Evolutionary conservation across 371 early-diverging fungal genomes (phyloP).

Genomic region (Mucor lusitanicus): DNA sequence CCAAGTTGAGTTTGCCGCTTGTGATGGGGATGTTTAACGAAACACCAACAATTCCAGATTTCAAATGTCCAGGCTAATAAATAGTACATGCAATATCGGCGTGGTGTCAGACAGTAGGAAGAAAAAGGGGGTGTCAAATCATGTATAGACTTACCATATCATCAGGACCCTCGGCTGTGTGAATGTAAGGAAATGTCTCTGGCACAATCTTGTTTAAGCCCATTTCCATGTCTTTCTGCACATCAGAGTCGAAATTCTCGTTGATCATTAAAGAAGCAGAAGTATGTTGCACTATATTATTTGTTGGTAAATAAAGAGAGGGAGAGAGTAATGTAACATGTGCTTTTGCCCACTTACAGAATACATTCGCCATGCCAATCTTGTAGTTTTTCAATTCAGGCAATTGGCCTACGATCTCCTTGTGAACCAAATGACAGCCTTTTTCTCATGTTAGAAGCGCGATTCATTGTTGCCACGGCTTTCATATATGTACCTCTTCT

Average conservation of each 20-base stretch:
- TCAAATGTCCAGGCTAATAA: constrained; percentile 91
- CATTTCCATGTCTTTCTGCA: constrained; percentile 84
- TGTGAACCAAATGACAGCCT: constrained; percentile 85
- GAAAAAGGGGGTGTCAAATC: constrained; percentile 15
- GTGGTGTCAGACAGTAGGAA: neutral
- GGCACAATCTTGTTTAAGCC: constrained; percentile 56
- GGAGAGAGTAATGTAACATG: neutral
- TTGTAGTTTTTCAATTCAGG: constrained; percentile 67
- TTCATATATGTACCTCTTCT: constrained; percentile 40
- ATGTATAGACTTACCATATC: constrained; percentile 41
- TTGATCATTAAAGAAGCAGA: constrained; percentile 88
- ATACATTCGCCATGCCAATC: constrained; percentile 87
- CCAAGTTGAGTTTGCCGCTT: constrained; percentile 75
- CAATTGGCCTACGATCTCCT: constrained; percentile 66
- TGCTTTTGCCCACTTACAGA: constrained; percentile 52
- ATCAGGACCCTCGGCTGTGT: constrained; percentile 73
- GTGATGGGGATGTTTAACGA: constrained; percentile 88
- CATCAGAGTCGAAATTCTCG: constrained; percentile 84
- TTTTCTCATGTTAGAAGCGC: neutral
- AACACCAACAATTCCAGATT: constrained; percentile 81
- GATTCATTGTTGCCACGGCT: neutral
- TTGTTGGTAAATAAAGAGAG: neutral
- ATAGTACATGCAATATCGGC: constrained; percentile 7
- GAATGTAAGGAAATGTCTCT: constrained; percentile 75
- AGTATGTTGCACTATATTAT: constrained; percentile 78